phyloP scores from a whole-genome alignment of 805 yeast species.

The Komagataella kurtzmanii region DNA sequence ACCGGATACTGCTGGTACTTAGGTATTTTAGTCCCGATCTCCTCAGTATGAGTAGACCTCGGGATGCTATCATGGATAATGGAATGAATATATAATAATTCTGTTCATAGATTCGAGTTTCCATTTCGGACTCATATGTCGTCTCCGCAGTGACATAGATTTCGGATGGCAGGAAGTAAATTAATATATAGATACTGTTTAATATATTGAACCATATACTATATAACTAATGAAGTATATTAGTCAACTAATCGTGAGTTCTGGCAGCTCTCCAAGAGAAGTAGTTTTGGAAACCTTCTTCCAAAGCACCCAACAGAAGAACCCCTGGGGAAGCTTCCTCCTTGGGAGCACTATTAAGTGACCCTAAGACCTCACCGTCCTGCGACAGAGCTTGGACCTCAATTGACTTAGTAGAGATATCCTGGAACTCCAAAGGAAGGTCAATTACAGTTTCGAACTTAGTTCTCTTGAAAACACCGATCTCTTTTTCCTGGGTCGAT shows the following conservation, averaged over 20 bases:
- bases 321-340: neutral
- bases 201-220: neutral
- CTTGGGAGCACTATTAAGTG: neutral
- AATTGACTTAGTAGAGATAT: neutral
- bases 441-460: neutral
- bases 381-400: neutral
- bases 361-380: neutral
- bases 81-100: neutral
- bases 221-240: neutral
- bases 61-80: neutral
- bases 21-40: neutral
- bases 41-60: neutral
- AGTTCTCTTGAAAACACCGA: neutral
- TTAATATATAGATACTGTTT: neutral
- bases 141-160: neutral
- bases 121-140: neutral
- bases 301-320: neutral
- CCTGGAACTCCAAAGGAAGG: neutral
- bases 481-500: slow-evolving; percentile 1
- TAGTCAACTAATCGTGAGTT: neutral
- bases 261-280: neutral
- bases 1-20: neutral
- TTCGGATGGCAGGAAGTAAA: neutral
- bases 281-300: neutral
- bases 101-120: neutral